phyloP scores from a whole-genome alignment of 2,329 filamentous ascomycete genomes.

The Cladobotryum mycophilum region DNA sequence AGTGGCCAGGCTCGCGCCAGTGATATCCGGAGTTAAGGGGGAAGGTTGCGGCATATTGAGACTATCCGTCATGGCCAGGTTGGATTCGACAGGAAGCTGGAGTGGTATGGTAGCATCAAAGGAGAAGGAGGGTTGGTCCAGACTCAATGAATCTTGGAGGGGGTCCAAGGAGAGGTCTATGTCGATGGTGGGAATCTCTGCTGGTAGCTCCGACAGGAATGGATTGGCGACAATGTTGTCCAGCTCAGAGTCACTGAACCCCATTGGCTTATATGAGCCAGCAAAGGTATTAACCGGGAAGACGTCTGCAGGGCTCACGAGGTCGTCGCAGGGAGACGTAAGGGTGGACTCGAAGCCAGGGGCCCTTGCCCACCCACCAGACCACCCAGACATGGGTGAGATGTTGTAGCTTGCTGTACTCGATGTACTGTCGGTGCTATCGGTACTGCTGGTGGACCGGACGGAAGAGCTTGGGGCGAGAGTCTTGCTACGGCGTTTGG shows the following conservation, averaged over 20 bases:
- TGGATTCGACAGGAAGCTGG: conserved; percentile 29
- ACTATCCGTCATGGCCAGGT: conserved; percentile 31
- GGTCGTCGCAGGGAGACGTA: conserved; percentile 40
- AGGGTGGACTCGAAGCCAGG: conserved; percentile 37
- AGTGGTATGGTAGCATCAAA: conserved; percentile 29
- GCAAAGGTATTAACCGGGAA: conserved; percentile 21
- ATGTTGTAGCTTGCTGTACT: conserved; percentile 36
- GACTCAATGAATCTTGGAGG: conserved; percentile 20
- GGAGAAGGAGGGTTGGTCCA: conserved; percentile 32
- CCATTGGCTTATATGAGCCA: conserved; percentile 16
- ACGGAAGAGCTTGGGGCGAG: conserved; percentile 44
- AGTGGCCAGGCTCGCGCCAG: conserved; percentile 14
- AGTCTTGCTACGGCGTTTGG: conserved; percentile 32
- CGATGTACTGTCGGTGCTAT: conserved; percentile 32
- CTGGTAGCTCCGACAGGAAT: conserved; percentile 37
- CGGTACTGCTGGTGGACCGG: conserved; percentile 37
- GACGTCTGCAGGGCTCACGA: conserved; percentile 28
- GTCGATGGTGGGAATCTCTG: conserved; percentile 32
- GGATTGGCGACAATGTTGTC: conserved; percentile 24
- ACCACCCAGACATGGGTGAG: conserved; percentile 42
- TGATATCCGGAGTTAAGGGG: conserved; percentile 19
- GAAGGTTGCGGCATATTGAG: conserved; percentile 15
- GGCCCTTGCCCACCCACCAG: conserved; percentile 32
- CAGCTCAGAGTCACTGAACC: conserved; percentile 20
- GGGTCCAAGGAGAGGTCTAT: conserved; percentile 24